phyloP scores from a whole-genome alignment of 2,329 filamentous ascomycete species.

The Colletotrichum ledebouriae region DNA sequence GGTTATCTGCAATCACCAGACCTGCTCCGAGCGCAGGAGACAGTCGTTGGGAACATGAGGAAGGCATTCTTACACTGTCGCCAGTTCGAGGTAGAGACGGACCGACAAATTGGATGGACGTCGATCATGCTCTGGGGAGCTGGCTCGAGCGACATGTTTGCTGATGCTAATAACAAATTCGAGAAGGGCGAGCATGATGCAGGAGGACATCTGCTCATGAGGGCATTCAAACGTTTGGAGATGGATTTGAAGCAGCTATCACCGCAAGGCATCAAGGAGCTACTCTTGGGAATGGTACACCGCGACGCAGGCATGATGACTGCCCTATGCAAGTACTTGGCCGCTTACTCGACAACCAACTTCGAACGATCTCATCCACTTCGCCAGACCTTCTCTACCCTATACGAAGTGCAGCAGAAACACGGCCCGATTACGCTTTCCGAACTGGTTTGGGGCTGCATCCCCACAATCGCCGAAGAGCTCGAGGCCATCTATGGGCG shows the following conservation, averaged over 20 bases:
- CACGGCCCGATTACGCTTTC: conserved; percentile 59
- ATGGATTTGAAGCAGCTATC: conserved; percentile 58
- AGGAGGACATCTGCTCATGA: conserved; percentile 56
- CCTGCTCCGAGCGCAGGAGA: conserved; percentile 59
- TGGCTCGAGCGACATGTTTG: conserved; percentile 58
- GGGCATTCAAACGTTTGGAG: conserved; percentile 59
- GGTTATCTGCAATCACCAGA: conserved; percentile 59
- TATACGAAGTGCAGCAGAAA: conserved; percentile 61
- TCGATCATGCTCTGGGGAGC: conserved; percentile 60
- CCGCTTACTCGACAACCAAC: conserved; percentile 59
- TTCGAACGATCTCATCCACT: conserved; percentile 59
- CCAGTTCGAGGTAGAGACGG: conserved; percentile 57
- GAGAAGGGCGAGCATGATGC: conserved; percentile 56
- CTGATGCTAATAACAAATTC: conserved; percentile 59
- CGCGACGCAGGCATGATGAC: conserved; percentile 60
- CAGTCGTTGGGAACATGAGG: conserved; percentile 58
- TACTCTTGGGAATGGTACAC: conserved; percentile 59
- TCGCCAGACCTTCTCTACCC: conserved; percentile 57
- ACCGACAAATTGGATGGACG: conserved; percentile 56
- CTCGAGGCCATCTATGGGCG: conserved; percentile 60
- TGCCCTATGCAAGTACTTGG: conserved; percentile 60
- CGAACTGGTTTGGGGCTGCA: conserved; percentile 57
- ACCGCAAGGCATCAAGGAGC: conserved; percentile 58
- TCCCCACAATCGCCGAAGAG: conserved; percentile 58
- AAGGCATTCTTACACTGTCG: conserved; percentile 60